phyloP scores from a whole-genome alignment of 495 filamentous ascomycete genomes.

The Neurospora africana region DNA sequence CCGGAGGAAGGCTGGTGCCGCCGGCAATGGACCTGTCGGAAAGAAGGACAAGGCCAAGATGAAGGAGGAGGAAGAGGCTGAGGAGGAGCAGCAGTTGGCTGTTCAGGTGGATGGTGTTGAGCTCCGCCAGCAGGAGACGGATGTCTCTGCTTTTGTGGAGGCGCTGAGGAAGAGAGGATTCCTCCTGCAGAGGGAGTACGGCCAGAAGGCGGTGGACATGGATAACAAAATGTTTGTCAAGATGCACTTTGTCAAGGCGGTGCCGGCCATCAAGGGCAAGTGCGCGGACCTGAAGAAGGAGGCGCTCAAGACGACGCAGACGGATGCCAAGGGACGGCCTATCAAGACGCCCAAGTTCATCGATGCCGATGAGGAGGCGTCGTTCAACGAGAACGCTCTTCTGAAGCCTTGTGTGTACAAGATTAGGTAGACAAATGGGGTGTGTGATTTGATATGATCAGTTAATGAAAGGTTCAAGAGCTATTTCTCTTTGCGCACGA shows the following conservation, averaged over 20 bases:
- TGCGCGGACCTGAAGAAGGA: constrained; percentile 28
- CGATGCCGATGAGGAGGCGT: constrained; percentile 41
- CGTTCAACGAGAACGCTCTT: constrained; percentile 49
- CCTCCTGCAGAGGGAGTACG: constrained; percentile 47
- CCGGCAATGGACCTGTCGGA: neutral
- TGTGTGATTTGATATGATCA: neutral
- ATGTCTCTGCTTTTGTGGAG: constrained; percentile 80
- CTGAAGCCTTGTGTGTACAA: constrained; percentile 98
- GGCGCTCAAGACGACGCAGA: constrained; percentile 1
- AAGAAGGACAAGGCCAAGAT: constrained; percentile 44
- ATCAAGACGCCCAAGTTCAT: constrained; percentile 49
- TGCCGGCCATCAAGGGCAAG: constrained; percentile 59
- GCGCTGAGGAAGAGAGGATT: constrained; percentile 73
- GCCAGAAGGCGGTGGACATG: constrained; percentile 56
- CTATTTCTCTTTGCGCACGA: neutral
- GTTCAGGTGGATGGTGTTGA: constrained; percentile 43
- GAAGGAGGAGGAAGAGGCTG: constrained; percentile 29
- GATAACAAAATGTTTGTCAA: constrained; percentile 96
- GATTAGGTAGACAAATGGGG: constrained; percentile 44
- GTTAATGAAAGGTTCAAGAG: neutral
- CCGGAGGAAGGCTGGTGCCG: constrained; percentile 28
- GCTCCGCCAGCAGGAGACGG: constrained; percentile 53
- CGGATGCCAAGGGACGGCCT: constrained; percentile 12
- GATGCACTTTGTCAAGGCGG: constrained; percentile 83
- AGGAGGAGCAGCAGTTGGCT: constrained; percentile 36